A percentile compares a stretch with the other conserved stretches of the same genome.
These are phyloP conservation scores for Candida tammaniensis DNA, from an alignment of 805 yeast species.

Conservation along the genomic window DNA sequence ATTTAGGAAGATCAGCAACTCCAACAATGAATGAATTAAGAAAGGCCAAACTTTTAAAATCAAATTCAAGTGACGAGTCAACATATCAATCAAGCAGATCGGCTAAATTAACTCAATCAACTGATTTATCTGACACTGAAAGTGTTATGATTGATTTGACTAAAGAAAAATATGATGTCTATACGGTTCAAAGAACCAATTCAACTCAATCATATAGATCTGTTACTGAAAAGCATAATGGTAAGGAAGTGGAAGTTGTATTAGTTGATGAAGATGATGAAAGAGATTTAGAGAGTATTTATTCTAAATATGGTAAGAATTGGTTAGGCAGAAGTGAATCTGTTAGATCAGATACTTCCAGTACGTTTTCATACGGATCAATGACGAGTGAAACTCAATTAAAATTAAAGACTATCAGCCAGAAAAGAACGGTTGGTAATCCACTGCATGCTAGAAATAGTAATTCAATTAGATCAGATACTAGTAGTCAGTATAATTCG, in stretches of 20 bases:
- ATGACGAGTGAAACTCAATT: constrained; percentile 20
- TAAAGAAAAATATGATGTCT: constrained; percentile 36
- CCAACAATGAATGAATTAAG: constrained; percentile 12
- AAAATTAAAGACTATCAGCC: constrained; percentile 7
- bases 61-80: constrained; percentile 4
- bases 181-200: constrained; percentile 32
- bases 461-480: constrained; percentile 7
- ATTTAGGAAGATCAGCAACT: constrained; percentile 4
- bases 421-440: too few relatives aligned
- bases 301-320: constrained; percentile 35
- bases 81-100: constrained; percentile 31
- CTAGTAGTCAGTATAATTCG: constrained; percentile 18
- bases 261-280: constrained; percentile 37
- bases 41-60: constrained; percentile 5
- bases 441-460: too few relatives aligned
- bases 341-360: constrained; percentile 16
- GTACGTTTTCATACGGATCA: constrained; percentile 17
- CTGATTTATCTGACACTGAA: constrained; percentile 31
- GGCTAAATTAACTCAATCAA: constrained; percentile 20
- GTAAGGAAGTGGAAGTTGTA: constrained; percentile 41
- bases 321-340: constrained; percentile 28
- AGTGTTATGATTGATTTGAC: constrained; percentile 43
- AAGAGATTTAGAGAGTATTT: constrained; percentile 34
- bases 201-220: constrained; percentile 38
- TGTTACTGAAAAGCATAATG: constrained; percentile 36